Evolutionary conservation across 2,329 filamentous ascomycete genomes (phyloP).

Genomic region (Acephala macrosclerotiorum): DNA sequence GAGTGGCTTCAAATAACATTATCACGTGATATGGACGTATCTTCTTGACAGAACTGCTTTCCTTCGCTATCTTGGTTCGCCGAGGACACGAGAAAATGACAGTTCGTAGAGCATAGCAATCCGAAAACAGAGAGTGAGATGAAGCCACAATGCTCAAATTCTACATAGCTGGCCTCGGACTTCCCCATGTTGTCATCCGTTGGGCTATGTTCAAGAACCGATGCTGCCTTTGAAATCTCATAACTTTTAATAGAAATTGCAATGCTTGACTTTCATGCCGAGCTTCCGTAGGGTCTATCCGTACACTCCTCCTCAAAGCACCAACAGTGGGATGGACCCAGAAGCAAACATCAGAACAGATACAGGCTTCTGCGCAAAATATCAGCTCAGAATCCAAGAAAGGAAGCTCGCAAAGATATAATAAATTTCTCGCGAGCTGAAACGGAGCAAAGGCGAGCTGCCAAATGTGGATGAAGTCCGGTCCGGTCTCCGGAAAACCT

Average conservation of each 20-base stretch:
- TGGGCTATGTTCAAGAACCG: not conserved
- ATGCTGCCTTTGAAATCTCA: not conserved
- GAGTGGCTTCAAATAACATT: no score
- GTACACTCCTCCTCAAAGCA: not conserved
- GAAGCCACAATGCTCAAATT: not conserved
- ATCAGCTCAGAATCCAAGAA: not conserved
- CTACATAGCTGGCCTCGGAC: not conserved
- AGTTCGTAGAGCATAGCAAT: no score
- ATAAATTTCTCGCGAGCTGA: not conserved
- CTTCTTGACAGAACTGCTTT: no score
- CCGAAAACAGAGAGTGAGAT: no score
- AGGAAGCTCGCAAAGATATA: not conserved
- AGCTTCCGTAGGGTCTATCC: not conserved
- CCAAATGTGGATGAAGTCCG: not conserved
- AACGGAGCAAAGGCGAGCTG: not conserved
- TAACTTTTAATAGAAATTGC: not conserved
- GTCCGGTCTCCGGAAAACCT: not conserved
- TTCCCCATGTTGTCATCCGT: conserved; percentile 4
- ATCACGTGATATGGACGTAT: no score
- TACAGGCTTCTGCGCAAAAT: not conserved
- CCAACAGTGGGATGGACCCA: not conserved
- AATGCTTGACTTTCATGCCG: not conserved
- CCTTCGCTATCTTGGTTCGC: no score
- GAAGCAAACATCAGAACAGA: not conserved
- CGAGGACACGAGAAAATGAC: no score